Base-by-base conservation (phyloP, 805 yeast species). In the Monosporozyma aquatica region DNA sequence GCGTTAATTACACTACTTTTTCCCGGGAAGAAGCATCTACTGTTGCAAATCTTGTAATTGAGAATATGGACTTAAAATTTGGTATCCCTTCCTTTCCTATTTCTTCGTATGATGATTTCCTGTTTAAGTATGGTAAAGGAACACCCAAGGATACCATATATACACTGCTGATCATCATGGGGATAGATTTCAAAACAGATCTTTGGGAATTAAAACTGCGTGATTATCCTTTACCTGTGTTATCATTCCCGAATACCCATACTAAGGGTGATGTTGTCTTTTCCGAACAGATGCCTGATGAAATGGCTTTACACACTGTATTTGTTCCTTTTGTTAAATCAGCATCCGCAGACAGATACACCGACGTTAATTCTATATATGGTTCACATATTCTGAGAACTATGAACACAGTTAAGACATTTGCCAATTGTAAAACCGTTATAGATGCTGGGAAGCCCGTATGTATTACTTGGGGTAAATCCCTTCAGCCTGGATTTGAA, bases 261-360 rank as follows among this genome's bases (percentile, higher is more conserved):
- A 57, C 73, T 11, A 43, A 50, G 3, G 77, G 77, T 23, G 78
- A 78, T 52, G 33, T 79, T 24, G 76, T 76, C 1, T 64, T 80
- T 43, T 78, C 78, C 38, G 87, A 80, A 47, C 74, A 71, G 46
- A 65, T 76, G 60, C 61, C 65, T 1, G 61, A 67, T 11, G 56
- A 59, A 18, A 66, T 64, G 23, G 74, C 76, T 40, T 57, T 70
- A 55, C 64, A 79, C 48, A 62, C 65, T 23, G 67, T 75, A 5
- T 76, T 70, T 56, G 78, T 76, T 3, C 78, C 79, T 1, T 78
- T 76, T 55, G 77, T 80, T 3, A 76, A 80, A 0, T 72, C 74
- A 24, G 69, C 70, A 6, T 33, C 38, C 1, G 34, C 33, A 1
- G 60, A 64, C 2, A 59, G 61, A 20, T 67, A 62, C 36, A 43